Conservation (phyloP, 495 filamentous ascomycete genomes). For the Aspergillus kassunensis region DNA sequence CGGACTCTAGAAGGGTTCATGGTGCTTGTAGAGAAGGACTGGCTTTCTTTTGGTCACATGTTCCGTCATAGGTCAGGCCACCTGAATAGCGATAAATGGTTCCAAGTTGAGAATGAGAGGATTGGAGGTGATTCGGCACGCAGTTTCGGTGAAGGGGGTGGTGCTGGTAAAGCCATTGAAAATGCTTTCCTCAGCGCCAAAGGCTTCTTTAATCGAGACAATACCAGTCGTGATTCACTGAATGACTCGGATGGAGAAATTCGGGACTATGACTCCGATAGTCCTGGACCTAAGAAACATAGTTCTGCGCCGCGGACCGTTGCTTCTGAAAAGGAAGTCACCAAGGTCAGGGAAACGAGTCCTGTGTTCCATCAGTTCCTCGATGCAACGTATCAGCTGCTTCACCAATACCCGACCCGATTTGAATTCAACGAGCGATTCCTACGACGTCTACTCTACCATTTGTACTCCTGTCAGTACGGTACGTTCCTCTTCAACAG, state of each 20-base stretch:
- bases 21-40: slow-evolving; percentile 93
- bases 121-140: slow-evolving; percentile 45
- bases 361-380: slow-evolving; percentile 98
- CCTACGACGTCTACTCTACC: slow-evolving; percentile 83
- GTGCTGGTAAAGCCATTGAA: slow-evolving; percentile 74
- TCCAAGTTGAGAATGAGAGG: slow-evolving; percentile 70
- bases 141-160: slow-evolving; percentile 46
- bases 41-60: slow-evolving; percentile 97
- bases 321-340: slow-evolving; percentile 50
- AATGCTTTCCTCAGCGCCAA: slow-evolving; percentile 84
- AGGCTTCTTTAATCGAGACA: slow-evolving; percentile 81
- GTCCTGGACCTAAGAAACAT: slow-evolving; percentile 41
- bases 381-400: slow-evolving; percentile 87
- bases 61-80: slow-evolving; percentile 86
- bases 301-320: slow-evolving; percentile 34
- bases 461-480: slow-evolving; percentile 94
- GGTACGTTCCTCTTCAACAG: slow-evolving; percentile 95
- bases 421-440: slow-evolving; percentile 99
- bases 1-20: slow-evolving; percentile 95
- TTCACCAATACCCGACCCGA: slow-evolving; percentile 79
- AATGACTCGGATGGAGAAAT: slow-evolving; percentile 59
- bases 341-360: slow-evolving; percentile 79
- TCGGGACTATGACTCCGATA: slow-evolving; percentile 50
- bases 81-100: slow-evolving; percentile 91
- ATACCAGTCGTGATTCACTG: slow-evolving; percentile 61